A percentile compares a stretch with the other conserved stretches of the same genome.
Conservation (phyloP, 257 asterid genomes). For the Anisodus tanguticus region DNA sequence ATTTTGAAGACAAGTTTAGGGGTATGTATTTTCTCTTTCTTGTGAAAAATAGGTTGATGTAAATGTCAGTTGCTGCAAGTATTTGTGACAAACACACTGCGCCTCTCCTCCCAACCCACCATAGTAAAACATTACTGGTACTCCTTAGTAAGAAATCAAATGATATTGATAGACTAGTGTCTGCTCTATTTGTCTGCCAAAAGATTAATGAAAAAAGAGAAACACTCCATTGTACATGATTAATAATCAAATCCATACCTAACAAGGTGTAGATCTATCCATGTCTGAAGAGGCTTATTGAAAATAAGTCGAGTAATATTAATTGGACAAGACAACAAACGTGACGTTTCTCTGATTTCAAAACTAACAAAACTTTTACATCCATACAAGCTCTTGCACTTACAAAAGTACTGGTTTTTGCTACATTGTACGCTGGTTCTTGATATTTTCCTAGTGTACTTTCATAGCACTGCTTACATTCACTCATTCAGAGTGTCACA, state of each 20-base stretch:
- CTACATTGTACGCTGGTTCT: background rate
- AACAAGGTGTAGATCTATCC: background rate
- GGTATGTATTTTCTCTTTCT: no score
- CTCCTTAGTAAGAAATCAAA: background rate
- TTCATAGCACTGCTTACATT: background rate
- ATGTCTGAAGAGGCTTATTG: background rate
- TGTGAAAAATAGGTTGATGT: no score
- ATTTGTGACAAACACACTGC: no score
- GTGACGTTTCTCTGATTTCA: background rate
- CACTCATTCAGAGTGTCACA: no score
- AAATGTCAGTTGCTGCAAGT: no score
- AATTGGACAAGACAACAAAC: background rate
- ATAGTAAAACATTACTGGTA: background rate
- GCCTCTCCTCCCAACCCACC: background rate
- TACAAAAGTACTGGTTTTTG: background rate
- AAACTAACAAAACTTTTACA: slow-evolving; percentile 9
- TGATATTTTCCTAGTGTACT: background rate
- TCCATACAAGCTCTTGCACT: slow-evolving; percentile 11
- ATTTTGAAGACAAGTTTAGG: no score
- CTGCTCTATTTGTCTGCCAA: background rate
- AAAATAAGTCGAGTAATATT: background rate
- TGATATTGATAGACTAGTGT: background rate
- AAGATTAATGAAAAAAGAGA: background rate
- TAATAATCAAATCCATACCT: background rate
- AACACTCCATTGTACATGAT: background rate